Base-by-base conservation (phyloP, 257 asterid species). In the Ilex aquifolium region DNA sequence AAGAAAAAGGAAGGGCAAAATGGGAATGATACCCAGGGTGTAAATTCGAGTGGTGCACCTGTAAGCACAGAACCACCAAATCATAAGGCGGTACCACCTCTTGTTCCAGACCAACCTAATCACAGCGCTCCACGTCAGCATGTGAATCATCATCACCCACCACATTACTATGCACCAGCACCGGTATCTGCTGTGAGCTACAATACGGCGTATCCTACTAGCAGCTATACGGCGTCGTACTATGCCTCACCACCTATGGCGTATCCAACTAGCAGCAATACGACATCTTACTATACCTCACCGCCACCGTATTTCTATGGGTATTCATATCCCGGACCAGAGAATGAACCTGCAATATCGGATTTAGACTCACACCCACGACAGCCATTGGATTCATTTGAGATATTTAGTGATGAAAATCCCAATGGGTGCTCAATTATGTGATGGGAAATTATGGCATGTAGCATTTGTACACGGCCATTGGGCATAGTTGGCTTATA, bases 401-500 rank as follows among this genome's bases (percentile, higher is more conserved):
- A 87, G 69, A 77, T 87, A 56, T 87, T 87, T 63, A 87, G 95
- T 44, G 95, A 87, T 62, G 95, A 87, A 65, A 87, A 87, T 75
- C 92, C 92, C 7, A 87, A 87, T 59, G 92, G 90, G 31, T 87
- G 95, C 75, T 72, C 62, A 30, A 61, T 84, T 16, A 79, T 82
- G 85, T 86, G 70, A 77, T 15, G 59, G 39, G 32, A 42, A 6
- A 27, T 54, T 55, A 1, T 14, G 17, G 27, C 39, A 40, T 30
- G 59, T 7, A 53, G 13, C 27, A 21, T 21, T 21, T 21, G 27
- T 21, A 21, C 27, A 21, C 27, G 27, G 27, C 27, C 27, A 21
- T 21, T 21, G 27, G 27, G 27, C 27, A 30, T 50, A 54, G 40
- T 61, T 31, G 46, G 74, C 77, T 73, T 75, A 68, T 82, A 71